Percentiles rank a stretch among this genome's conserved stretches.
Evolutionary conservation across 768 basidiomycete species (phyloP).

Genomic region (Lentinula boryana): DNA sequence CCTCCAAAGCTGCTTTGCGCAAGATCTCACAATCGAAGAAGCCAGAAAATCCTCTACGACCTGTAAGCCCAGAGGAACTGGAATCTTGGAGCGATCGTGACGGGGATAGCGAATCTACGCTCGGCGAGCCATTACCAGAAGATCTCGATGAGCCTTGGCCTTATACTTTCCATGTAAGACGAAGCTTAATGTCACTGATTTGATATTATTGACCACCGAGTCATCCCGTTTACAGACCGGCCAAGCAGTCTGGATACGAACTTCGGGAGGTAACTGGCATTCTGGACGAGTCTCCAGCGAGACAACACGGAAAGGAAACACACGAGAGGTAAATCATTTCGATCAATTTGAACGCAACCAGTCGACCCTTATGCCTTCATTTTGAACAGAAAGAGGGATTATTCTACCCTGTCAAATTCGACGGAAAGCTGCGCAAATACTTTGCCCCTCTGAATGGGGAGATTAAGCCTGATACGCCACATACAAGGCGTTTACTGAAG

Average conservation of each 20-base stretch:
- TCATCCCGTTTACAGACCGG: slow-evolving; percentile 27
- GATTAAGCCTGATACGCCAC: slow-evolving; percentile 51
- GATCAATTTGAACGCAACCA: slow-evolving; percentile 5
- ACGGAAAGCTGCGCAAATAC: slow-evolving; percentile 46
- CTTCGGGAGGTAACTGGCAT: slow-evolving; percentile 44
- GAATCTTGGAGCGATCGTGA: slow-evolving; percentile 26
- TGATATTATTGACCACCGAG: background rate
- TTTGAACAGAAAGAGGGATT: slow-evolving; percentile 37
- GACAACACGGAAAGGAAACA: slow-evolving; percentile 36
- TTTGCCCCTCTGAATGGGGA: slow-evolving; percentile 62
- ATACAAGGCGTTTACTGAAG: slow-evolving; percentile 40
- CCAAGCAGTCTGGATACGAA: slow-evolving; percentile 48
- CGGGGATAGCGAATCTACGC: slow-evolving; percentile 23
- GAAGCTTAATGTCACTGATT: slow-evolving; percentile 3
- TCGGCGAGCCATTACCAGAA: slow-evolving; percentile 24
- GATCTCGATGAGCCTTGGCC: slow-evolving; percentile 46
- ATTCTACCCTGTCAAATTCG: slow-evolving; percentile 49
- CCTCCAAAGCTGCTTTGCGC: background rate
- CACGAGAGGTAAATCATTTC: slow-evolving; percentile 33
- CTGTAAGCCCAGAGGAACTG: slow-evolving; percentile 28
- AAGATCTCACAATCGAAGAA: background rate
- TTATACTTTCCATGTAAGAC: slow-evolving; percentile 46
- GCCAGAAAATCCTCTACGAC: slow-evolving; percentile 18
- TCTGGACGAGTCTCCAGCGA: slow-evolving; percentile 41
- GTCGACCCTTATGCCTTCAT: background rate